Evolutionary conservation across 495 filamentous ascomycete species (phyloP), one percentile per base, ranked within the genome.

Genomic region (Daldinia caldariorum): DNA sequence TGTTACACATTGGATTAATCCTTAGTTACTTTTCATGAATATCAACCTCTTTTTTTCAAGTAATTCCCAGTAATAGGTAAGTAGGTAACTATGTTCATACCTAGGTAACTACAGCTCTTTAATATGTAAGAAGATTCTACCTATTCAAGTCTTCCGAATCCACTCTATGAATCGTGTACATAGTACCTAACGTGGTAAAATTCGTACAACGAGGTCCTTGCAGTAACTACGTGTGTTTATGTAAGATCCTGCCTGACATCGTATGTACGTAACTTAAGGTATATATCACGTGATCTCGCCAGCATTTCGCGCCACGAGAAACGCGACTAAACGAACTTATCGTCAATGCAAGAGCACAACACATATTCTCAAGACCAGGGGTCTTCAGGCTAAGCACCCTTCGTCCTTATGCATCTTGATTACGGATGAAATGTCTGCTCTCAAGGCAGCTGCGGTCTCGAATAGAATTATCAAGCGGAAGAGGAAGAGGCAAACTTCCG

Each of bases 371-470:
- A 41, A 47, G 45, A 38, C 9, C 45, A 60, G 47, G 31, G 37
- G 31, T 18, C 14, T n/a, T 45, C 4, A 29, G 9, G 45, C 39
- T 3, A 58, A 47, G 53, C 41, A 53, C 22, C 22, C 16, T 13
- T 49, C 26, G 3, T 18, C 51, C 60, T 47, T 31, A 76, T 73
- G 70, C 76, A 75, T 72, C 71, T 72, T 61, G 72, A 73, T 37
- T 69, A 73, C 35, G 67, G 69, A 65, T 61, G 61, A 74, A 5
- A 90, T 89, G 87, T 79, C 84, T 60, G 83, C 81, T 69, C 75
- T 87, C 22, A 82, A 89, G 73, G 86, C 82, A 58, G 83, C 85
- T 14, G 85, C 85, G 4, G 83, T 86, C 9, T 86, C 87, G 6
- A 85, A 85, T 66, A 82, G 80, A 66, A 69, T 83, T n/a, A 73